Evolutionary conservation across 805 yeast genomes (phyloP).

Genomic region (Pichia occidentalis): DNA sequence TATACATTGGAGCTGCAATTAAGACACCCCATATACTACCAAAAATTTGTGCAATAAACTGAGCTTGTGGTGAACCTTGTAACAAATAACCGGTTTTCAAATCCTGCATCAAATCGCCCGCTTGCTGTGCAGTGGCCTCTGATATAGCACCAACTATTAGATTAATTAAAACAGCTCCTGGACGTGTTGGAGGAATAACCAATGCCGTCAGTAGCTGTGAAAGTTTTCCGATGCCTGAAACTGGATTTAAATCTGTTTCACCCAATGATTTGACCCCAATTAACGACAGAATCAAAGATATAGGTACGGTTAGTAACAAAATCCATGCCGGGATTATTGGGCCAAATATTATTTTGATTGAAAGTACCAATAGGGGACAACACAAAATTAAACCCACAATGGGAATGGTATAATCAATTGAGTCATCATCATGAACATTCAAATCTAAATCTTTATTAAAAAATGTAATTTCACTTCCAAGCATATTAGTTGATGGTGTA

Average conservation of each 20-base stretch:
- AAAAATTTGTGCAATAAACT: constrained; percentile 80
- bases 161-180: constrained; percentile 78
- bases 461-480: neutral
- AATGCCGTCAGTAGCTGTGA: constrained; percentile 86
- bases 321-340: constrained; percentile 65
- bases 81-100: constrained; percentile 86
- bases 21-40: constrained; percentile 84
- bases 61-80: constrained; percentile 91
- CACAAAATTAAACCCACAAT: constrained; percentile 57
- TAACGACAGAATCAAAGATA: constrained; percentile 76
- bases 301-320: constrained; percentile 54
- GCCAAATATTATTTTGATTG: constrained; percentile 67
- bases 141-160: constrained; percentile 95
- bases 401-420: constrained; percentile 7
- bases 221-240: constrained; percentile 90
- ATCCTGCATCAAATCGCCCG: constrained; percentile 97
- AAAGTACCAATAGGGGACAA: constrained; percentile 56
- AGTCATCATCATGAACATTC: constrained; percentile 28
- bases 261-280: constrained; percentile 92
- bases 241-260: constrained; percentile 95
- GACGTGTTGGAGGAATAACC: constrained; percentile 64
- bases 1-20: constrained; percentile 75
- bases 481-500: constrained; percentile 1
- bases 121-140: constrained; percentile 98
- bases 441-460: constrained; percentile 1